Conservation (phyloP, 176 grass and related monocot species). For the Calamus simplicifolius region DNA sequence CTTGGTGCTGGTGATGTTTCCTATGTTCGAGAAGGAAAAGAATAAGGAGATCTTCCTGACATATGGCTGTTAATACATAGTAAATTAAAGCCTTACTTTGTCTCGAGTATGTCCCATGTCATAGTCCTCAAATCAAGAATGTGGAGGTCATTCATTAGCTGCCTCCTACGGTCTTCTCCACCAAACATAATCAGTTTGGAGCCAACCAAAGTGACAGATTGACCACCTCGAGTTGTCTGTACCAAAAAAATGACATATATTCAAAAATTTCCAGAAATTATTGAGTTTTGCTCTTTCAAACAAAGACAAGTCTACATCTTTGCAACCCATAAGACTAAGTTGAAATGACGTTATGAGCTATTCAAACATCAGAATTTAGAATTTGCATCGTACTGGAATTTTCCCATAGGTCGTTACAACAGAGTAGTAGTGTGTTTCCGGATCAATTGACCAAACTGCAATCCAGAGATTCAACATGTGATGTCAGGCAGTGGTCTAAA, state of each 20-base stretch:
- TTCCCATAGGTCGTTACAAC: conserved; percentile 56
- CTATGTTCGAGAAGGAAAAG: conserved; percentile 29
- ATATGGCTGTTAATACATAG: conserved; percentile 14
- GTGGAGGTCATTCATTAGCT: conserved; percentile 78
- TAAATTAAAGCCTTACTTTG: conserved; percentile 41
- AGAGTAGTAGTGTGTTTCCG: conserved; percentile 56
- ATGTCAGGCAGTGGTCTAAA: neutral
- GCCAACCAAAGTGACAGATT: conserved; percentile 65
- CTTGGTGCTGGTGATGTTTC: conserved; percentile 64
- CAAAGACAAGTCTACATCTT: too few species aligned
- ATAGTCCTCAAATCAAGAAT: conserved; percentile 92
- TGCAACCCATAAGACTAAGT: too few species aligned
- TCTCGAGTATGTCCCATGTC: conserved; percentile 74
- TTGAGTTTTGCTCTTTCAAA: too few species aligned
- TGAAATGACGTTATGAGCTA: too few species aligned
- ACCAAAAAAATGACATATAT: conserved; percentile 11
- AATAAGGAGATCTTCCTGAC: conserved; percentile 1
- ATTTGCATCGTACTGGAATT: conserved; percentile 67
- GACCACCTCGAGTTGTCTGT: conserved; percentile 74
- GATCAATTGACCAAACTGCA: conserved; percentile 91
- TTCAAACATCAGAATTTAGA: neutral
- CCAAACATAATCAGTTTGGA: conserved; percentile 84
- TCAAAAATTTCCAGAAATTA: neutral
- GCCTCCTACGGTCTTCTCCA: conserved; percentile 78
- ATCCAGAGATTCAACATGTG: neutral